Evolutionary conservation across 2,329 filamentous ascomycete genomes (phyloP).

Genomic region (Penicillium psychrosexuale): DNA sequence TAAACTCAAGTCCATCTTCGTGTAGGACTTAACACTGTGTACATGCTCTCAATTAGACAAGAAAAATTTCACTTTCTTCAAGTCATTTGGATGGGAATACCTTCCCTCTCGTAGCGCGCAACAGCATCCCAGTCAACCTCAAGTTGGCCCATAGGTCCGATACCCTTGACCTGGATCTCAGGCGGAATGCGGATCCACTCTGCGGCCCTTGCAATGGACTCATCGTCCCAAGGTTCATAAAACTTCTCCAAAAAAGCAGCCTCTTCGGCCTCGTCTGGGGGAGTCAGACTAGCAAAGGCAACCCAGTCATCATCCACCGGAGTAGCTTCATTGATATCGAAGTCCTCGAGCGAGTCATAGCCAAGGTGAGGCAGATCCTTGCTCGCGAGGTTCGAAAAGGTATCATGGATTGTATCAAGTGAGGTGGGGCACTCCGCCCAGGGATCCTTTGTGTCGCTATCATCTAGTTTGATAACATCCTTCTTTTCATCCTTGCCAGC

Average conservation of each 20-base stretch:
- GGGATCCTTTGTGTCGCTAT: slow-evolving; percentile 26
- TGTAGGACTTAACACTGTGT: slow-evolving; percentile 1
- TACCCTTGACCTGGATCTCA: slow-evolving; percentile 9
- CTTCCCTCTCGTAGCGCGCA: slow-evolving; percentile 30
- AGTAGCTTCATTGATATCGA: slow-evolving; percentile 32
- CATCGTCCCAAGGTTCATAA: slow-evolving; percentile 17
- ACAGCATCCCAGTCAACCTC: slow-evolving; percentile 42
- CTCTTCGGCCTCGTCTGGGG: slow-evolving; percentile 25
- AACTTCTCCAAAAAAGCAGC: slow-evolving; percentile 9
- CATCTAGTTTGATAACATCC: slow-evolving; percentile 6
- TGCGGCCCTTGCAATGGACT: slow-evolving; percentile 8
- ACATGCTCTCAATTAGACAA: not conserved
- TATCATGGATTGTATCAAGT: slow-evolving; percentile 37
- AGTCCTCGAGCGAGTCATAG: slow-evolving; percentile 38
- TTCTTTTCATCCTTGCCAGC: slow-evolving; percentile 18
- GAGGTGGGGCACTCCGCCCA: slow-evolving; percentile 41
- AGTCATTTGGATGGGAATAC: slow-evolving; percentile 28
- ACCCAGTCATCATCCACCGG: slow-evolving; percentile 13
- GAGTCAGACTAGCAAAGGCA: slow-evolving; percentile 36
- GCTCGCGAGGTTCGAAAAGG: slow-evolving; percentile 35
- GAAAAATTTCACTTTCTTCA: slow-evolving; percentile 16
- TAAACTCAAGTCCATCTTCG: slow-evolving; percentile 7
- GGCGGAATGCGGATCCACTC: slow-evolving; percentile 16
- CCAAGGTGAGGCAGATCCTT: slow-evolving; percentile 29
- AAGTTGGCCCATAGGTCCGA: slow-evolving; percentile 27